phyloP scores from a whole-genome alignment of 2,329 filamentous ascomycete genomes.

The Neonectria faginata region DNA sequence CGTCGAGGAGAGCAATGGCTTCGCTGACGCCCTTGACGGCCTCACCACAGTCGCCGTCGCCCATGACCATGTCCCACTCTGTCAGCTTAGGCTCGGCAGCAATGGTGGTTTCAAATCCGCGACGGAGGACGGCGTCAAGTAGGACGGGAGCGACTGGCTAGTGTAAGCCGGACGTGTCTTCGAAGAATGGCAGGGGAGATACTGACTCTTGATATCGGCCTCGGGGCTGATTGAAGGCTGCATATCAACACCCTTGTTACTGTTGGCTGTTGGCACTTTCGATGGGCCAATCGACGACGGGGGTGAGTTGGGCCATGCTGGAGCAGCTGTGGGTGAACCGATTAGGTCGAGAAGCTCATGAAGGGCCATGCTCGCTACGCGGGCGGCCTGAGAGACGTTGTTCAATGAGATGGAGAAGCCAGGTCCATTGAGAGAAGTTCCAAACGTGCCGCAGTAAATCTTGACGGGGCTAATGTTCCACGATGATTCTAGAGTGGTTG shows the following conservation, averaged over 20 bases:
- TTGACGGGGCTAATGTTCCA: constrained; percentile 24
- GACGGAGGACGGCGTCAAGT: constrained; percentile 9
- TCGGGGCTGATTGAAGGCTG: constrained; percentile 14
- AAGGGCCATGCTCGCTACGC: constrained; percentile 5
- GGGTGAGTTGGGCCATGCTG: constrained; percentile 18
- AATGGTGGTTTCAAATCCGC: constrained; percentile 17
- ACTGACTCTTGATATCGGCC: constrained; percentile 16
- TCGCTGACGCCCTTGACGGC: constrained; percentile 46
- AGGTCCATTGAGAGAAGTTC: constrained; percentile 22
- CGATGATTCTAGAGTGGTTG: constrained; percentile 2
- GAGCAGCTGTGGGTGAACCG: constrained; percentile 11
- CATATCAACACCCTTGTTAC: constrained; percentile 11
- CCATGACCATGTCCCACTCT: constrained; percentile 63
- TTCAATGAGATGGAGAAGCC: constrained; percentile 23
- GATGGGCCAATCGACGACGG: not conserved
- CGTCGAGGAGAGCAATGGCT: constrained; percentile 46
- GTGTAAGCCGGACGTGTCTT: not conserved
- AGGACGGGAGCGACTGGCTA: constrained; percentile 8
- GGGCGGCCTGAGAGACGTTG: constrained; percentile 20
- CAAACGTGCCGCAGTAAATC: constrained; percentile 26
- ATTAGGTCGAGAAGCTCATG: constrained; percentile 6
- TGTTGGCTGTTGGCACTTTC: not conserved
- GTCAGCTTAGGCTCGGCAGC: constrained; percentile 22
- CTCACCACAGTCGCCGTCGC: constrained; percentile 70
- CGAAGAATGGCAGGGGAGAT: not conserved